These are phyloP conservation scores for Rehmannia glutinosa DNA, from an alignment of 257 asterid genomes.

Conservation along the genomic window DNA sequence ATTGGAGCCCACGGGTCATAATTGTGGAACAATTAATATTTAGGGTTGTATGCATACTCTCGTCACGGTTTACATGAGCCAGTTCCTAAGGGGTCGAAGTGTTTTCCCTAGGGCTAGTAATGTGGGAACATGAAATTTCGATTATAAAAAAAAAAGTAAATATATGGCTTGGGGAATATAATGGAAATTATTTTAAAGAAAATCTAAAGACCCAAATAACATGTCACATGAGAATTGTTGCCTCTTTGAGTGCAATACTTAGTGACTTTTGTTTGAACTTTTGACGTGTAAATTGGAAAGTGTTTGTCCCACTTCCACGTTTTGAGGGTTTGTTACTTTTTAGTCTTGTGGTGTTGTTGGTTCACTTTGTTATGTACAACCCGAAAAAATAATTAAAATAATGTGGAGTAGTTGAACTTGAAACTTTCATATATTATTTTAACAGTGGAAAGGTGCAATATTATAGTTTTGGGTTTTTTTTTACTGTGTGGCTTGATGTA, in stretches of 20 bases:
- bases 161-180: not conserved
- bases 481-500: no score
- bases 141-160: no score
- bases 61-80: no score
- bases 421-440: not conserved
- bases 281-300: constrained; percentile 14
- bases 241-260: not conserved
- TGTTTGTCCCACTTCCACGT: constrained; percentile 16
- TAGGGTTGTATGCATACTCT: no score
- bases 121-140: no score
- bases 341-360: not conserved
- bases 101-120: no score
- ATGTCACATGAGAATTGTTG: not conserved
- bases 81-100: no score
- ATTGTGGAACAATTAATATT: no score
- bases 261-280: constrained; percentile 5
- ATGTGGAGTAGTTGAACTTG: not conserved
- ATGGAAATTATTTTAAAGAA: not conserved
- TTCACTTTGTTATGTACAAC: not conserved
- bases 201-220: not conserved
- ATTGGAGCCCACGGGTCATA: no score
- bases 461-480: not conserved
- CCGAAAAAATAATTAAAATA: not conserved
- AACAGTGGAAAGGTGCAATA: not conserved
- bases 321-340: constrained; percentile 8